phyloP scores from a whole-genome alignment of 164 flowering plant genomes.

The Aristolochia contorta region DNA sequence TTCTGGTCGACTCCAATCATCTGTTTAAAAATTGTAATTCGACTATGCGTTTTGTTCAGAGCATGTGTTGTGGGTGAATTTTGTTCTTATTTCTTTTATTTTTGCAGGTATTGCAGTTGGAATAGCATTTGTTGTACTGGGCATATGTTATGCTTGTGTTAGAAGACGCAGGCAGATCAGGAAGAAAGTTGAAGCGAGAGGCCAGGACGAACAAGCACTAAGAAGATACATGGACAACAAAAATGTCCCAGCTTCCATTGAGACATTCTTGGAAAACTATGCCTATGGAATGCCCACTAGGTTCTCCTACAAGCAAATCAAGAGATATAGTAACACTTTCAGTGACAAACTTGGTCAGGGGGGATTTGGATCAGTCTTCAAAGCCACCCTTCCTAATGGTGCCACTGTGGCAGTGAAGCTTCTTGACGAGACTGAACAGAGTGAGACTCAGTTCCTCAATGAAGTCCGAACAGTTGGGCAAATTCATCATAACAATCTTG shows the following conservation, averaged over 20 bases:
- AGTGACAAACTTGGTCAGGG: constrained; percentile 31
- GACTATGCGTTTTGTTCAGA: too few relatives aligned
- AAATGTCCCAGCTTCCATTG: neutral
- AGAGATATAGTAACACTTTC: constrained; percentile 28
- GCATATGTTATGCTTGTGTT: too few relatives aligned
- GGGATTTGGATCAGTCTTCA: constrained; percentile 8
- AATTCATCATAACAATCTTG: constrained; percentile 15
- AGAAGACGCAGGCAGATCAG: too few relatives aligned
- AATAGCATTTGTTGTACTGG: too few relatives aligned
- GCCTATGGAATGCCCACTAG: constrained; percentile 19
- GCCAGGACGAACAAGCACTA: too few relatives aligned
- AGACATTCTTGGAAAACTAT: constrained; percentile 10
- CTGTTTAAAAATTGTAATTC: too few relatives aligned
- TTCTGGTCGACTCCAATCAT: too few relatives aligned
- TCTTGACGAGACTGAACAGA: neutral
- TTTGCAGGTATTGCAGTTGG: too few relatives aligned
- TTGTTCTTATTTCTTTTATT: too few relatives aligned
- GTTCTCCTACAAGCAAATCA: constrained; percentile 21
- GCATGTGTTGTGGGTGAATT: too few relatives aligned
- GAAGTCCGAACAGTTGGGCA: constrained; percentile 17
- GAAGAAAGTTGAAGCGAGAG: too few relatives aligned
- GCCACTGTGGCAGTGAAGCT: neutral
- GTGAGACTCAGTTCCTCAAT: constrained; percentile 20
- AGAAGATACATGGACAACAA: too few relatives aligned
- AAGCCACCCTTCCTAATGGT: constrained; percentile 8